A percentile compares a stretch with the other conserved stretches of the same genome.
Conservation (phyloP, 352 stramenopile genomes). For the Phytophthora podocarpi region DNA sequence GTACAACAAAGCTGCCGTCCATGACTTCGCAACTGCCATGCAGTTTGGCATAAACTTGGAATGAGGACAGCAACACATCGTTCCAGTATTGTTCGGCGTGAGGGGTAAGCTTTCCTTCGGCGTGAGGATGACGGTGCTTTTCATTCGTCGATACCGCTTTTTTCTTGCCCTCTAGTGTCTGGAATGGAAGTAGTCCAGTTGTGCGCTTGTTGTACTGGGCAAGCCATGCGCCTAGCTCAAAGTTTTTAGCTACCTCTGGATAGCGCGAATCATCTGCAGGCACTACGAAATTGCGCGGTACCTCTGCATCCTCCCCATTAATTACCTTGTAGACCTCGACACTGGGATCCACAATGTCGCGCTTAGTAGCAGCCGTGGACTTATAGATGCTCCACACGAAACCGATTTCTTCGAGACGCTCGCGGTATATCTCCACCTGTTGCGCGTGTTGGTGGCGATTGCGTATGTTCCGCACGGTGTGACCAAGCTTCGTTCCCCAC, state of each 20-base stretch:
- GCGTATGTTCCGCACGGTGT: slow-evolving; percentile 91
- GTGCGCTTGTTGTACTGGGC: slow-evolving; percentile 62
- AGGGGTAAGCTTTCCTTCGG: slow-evolving; percentile 34
- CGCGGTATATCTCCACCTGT: slow-evolving; percentile 74
- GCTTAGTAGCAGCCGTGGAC: slow-evolving; percentile 49
- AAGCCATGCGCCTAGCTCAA: slow-evolving; percentile 89
- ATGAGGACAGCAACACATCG: slow-evolving; percentile 69
- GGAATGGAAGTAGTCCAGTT: slow-evolving; percentile 44
- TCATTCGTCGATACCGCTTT: slow-evolving; percentile 8
- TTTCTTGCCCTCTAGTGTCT: slow-evolving; percentile 44
- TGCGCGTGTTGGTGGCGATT: slow-evolving; percentile 88
- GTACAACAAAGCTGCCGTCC: slow-evolving; percentile 64
- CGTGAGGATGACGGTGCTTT: slow-evolving; percentile 7
- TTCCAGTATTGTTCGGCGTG: slow-evolving; percentile 77
- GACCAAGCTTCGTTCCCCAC: slow-evolving; percentile 88
- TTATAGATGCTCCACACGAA: slow-evolving; percentile 92
- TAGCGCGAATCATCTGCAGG: slow-evolving; percentile 78
- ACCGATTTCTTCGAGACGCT: slow-evolving; percentile 86
- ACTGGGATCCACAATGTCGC: slow-evolving; percentile 62
- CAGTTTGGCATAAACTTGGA: slow-evolving; percentile 54
- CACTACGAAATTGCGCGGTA: slow-evolving; percentile 72
- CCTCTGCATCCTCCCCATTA: slow-evolving; percentile 69
- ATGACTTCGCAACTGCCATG: slow-evolving; percentile 64
- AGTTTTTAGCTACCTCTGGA: slow-evolving; percentile 82
- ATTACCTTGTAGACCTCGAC: slow-evolving; percentile 82